Evolutionary conservation across 1,284 basidiomycete genomes (phyloP).

Genomic region (Ceratorhiza oryzae-sativae): DNA sequence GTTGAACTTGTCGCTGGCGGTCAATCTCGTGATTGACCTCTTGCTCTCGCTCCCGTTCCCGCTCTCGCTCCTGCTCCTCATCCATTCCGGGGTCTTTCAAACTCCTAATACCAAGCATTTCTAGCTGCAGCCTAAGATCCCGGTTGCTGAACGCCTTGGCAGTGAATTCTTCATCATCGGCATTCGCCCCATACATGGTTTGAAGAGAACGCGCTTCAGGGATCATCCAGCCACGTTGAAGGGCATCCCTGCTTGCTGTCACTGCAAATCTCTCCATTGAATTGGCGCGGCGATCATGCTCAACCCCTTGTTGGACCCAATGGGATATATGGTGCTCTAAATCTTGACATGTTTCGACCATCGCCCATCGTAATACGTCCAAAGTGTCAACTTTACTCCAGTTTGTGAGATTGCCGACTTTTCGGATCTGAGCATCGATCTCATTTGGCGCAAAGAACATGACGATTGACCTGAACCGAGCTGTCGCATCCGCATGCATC

Average conservation of each 20-base stretch:
- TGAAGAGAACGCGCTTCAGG: constrained; percentile 54
- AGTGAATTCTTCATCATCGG: not conserved
- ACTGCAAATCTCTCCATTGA: constrained; percentile 41
- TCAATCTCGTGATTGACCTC: constrained; percentile 50
- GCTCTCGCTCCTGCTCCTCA: constrained; percentile 62
- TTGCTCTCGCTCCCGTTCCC: too few species aligned
- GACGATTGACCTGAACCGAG: constrained; percentile 60
- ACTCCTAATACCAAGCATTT: constrained; percentile 48
- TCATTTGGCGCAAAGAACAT: constrained; percentile 61
- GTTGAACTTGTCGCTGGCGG: constrained; percentile 24
- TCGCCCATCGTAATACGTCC: constrained; percentile 36
- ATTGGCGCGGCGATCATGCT: constrained; percentile 51
- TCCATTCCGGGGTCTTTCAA: constrained; percentile 47
- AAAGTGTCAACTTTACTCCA: not conserved
- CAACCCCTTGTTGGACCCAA: constrained; percentile 55
- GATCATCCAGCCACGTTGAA: constrained; percentile 52
- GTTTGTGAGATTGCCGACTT: not conserved
- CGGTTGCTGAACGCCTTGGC: constrained; percentile 37
- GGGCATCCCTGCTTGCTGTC: not conserved
- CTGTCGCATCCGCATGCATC: constrained; percentile 63
- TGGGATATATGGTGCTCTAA: constrained; percentile 19
- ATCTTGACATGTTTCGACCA: constrained; percentile 35
- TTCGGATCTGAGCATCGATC: constrained; percentile 56
- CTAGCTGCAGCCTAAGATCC: constrained; percentile 48
- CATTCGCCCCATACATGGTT: constrained; percentile 49